Evolutionary conservation across 495 filamentous ascomycete species (phyloP).

Genomic region (Daldinia grandis): DNA sequence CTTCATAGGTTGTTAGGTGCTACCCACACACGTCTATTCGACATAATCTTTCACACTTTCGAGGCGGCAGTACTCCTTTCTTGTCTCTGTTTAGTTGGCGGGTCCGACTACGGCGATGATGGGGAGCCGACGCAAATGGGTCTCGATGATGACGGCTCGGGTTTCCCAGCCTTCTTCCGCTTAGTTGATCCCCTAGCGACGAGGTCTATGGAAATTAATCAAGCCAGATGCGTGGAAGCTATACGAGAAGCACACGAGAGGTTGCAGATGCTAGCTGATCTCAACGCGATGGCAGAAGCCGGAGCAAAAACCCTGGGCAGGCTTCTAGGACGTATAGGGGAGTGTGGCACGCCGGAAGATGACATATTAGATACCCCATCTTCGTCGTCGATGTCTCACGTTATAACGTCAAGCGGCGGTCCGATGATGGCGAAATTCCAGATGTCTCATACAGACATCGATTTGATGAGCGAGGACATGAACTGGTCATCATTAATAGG

Average conservation of each 20-base stretch:
- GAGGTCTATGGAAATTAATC: background rate
- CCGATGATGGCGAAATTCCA: background rate
- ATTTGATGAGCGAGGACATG: conserved; percentile 1
- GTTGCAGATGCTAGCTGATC: conserved; percentile 4
- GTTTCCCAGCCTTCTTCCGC: conserved; percentile 3
- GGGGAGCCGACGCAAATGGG: background rate
- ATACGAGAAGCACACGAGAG: conserved; percentile 8
- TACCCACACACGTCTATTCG: conserved; percentile 2
- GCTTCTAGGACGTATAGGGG: conserved; percentile 4
- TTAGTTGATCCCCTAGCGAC: conserved; percentile 1
- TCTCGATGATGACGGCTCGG: background rate
- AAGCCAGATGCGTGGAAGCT: conserved; percentile 1
- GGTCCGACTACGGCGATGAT: background rate
- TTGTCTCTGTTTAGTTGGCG: background rate
- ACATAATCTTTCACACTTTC: conserved; percentile 3
- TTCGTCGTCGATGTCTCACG: background rate
- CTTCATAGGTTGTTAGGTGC: background rate
- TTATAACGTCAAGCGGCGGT: background rate
- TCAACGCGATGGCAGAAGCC: conserved; percentile 7
- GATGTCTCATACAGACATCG: background rate
- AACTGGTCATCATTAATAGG: conserved; percentile 3
- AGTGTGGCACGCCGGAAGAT: background rate
- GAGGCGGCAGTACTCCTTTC: conserved; percentile 6
- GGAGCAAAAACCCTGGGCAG: conserved; percentile 1
- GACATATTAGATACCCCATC: background rate